A percentile compares a stretch with the other conserved stretches of the same genome.
phyloP scores from a whole-genome alignment of 2,329 filamentous ascomycete genomes.

The Verticillium albo-atrum region DNA sequence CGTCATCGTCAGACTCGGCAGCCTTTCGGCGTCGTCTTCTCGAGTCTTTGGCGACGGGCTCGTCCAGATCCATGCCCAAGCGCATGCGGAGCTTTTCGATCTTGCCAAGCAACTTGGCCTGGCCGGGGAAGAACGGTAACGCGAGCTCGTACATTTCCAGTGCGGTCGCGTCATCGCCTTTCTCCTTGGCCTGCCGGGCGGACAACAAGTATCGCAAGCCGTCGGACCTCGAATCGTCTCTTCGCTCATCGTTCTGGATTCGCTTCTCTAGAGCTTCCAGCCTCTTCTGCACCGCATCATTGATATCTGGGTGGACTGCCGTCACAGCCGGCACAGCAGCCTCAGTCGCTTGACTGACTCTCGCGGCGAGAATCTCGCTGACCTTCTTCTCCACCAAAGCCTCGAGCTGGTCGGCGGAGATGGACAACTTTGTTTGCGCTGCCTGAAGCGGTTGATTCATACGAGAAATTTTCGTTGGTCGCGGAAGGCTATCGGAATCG shows the following conservation, averaged over 20 bases:
- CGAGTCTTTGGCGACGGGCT: conserved; percentile 7
- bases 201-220: conserved; percentile 84
- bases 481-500: conserved; percentile 32
- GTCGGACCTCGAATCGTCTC: conserved; percentile 71
- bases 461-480: conserved; percentile 45
- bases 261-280: conserved; percentile 81
- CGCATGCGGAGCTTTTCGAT: conserved; percentile 58
- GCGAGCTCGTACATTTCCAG: conserved; percentile 84
- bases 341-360: conserved; percentile 54
- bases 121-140: conserved; percentile 78
- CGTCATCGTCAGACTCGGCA: conserved; percentile 31
- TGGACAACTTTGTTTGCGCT: conserved; percentile 31
- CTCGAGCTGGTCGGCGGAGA: conserved; percentile 75
- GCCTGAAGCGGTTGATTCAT: conserved; percentile 15
- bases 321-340: conserved; percentile 24
- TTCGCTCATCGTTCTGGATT: conserved; percentile 60
- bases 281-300: conserved; percentile 73
- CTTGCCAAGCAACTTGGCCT: conserved; percentile 70
- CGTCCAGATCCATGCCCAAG: conserved; percentile 27
- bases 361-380: conserved; percentile 79
- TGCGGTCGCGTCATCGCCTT: conserved; percentile 72
- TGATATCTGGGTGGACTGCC: conserved; percentile 48
- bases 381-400: conserved; percentile 91
- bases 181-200: conserved; percentile 84
- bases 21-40: conserved; percentile 17